Base-by-base conservation (phyloP, 306 rosid species). In the Rosa lucieae region DNA sequence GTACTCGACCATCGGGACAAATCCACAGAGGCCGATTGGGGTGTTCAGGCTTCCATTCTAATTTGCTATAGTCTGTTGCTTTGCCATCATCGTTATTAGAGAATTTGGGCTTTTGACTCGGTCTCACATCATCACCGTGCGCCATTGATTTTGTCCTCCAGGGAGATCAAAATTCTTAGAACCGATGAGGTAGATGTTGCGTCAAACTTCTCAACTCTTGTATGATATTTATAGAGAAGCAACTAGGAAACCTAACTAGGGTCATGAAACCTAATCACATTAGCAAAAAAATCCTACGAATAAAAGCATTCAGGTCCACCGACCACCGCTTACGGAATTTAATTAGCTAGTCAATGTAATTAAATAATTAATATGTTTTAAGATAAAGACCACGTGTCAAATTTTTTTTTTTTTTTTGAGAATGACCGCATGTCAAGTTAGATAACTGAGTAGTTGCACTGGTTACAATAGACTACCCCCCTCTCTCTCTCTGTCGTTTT, bases 1-100 rank as follows among this genome's bases (percentile, higher is more conserved):
- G 90, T 75, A 94, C 91, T 40, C 97, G 90, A 26, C 98, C 97
- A 88, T 92, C 89, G 63, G 87, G 93, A 71, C 98, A 94, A 62
- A 97, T 97, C 97, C 97, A 94, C 29, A 94, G 83, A 40, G 98
- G 98, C 23, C 97, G 87, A 84, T 90, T 94, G 2, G 26, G 14
- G 23, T 94, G 97, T 83, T 92, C 97, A 23, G 81, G 93, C 79
- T 94, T 94, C 73, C 92, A 73, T 85, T 94, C 97, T 61, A 92
- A 73, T 77, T 92, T 90, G 85, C 86, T 94, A 68, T 92, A 92
- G 73, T 94, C 97, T 77, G 89, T 89, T 72, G 83, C 86, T 75
- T 76, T 87, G 7, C 70, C 87, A 52, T 52, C 7, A 9, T 52
- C 8, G 58, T 17, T 17, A 52, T 53, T 15, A 53, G 59, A 53